Evolutionary conservation across 78 protist species (phyloP).

Genomic region (Chrysochromulina parva): DNA sequence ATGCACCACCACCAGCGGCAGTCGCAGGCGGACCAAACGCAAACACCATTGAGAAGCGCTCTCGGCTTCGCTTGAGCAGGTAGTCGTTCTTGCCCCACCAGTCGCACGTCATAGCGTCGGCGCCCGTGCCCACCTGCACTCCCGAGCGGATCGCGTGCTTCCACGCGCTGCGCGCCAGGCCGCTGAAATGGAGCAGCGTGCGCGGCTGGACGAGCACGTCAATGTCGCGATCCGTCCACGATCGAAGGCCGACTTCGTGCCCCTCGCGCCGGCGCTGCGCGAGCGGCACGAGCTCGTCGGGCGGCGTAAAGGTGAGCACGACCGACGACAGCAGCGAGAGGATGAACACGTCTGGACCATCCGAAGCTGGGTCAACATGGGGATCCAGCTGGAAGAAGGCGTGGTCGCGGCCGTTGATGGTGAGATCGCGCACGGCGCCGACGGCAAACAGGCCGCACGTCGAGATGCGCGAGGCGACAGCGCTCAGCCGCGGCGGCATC

Average conservation of each 20-base stretch:
- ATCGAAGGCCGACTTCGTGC: background rate
- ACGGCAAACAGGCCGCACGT: background rate
- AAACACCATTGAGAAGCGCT: background rate
- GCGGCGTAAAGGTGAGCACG: background rate
- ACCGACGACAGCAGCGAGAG: background rate
- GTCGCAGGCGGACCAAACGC: background rate
- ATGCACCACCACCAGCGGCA: too few relatives aligned
- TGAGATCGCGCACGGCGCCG: background rate
- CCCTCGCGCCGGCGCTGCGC: background rate
- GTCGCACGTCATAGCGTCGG: background rate
- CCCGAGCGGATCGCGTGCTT: background rate
- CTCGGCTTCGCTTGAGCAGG: background rate
- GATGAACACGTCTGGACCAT: conserved; percentile 2
- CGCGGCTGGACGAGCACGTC: background rate
- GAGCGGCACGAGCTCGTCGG: background rate
- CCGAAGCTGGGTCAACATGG: background rate
- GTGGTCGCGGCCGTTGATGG: background rate
- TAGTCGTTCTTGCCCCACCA: conserved; percentile 5
- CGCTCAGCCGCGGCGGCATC: background rate
- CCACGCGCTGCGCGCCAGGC: background rate
- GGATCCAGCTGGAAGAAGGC: conserved; percentile 7
- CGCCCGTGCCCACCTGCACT: background rate
- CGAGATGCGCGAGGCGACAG: background rate
- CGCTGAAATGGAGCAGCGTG: background rate
- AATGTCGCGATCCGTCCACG: background rate